A percentile compares a stretch with the other conserved stretches of the same genome.
Evolutionary conservation across 176 grass and related monocot species (phyloP).

Genomic region (Phoenix dactylifera): DNA sequence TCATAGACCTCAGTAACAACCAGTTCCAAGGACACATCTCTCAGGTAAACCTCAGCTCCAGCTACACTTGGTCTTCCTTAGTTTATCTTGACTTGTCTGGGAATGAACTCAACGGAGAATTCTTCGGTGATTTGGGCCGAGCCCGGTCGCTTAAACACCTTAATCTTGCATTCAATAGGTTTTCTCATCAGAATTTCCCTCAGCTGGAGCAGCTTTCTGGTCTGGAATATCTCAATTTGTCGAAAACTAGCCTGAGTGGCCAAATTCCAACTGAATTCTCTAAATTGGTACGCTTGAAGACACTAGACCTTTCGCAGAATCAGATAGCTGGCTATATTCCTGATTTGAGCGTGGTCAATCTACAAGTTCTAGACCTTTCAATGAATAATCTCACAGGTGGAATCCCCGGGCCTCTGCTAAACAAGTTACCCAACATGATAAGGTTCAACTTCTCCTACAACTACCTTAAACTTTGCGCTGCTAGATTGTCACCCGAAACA

Average conservation of each 20-base stretch:
- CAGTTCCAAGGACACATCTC: conserved; percentile 41
- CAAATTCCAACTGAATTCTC: conserved; percentile 40
- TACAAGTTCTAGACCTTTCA: conserved; percentile 64
- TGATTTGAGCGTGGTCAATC: conserved; percentile 35
- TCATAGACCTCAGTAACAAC: conserved; percentile 85
- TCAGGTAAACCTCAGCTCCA: conserved; percentile 37
- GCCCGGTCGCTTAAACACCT: conserved; percentile 51
- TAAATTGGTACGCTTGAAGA: conserved; percentile 47
- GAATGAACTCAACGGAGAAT: conserved; percentile 54
- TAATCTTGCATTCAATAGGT: conserved; percentile 77
- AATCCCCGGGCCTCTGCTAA: conserved; percentile 64
- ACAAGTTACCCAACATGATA: conserved; percentile 43
- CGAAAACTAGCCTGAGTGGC: conserved; percentile 56
- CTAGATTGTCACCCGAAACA: conserved; percentile 37
- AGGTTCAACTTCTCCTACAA: conserved; percentile 96
- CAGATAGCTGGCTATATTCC: conserved; percentile 57
- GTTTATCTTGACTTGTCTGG: conserved; percentile 69
- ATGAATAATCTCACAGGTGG: conserved; percentile 91
- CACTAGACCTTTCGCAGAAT: conserved; percentile 76
- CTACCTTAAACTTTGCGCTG: conserved; percentile 75
- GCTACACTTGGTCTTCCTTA: conserved; percentile 43
- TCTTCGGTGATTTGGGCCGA: conserved; percentile 22
- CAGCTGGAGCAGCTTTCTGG: conserved; percentile 30
- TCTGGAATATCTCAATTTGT: conserved; percentile 84
- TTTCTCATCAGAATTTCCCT: conserved; percentile 36